Base-by-base conservation (phyloP, 1,139 yeast species). In the Sugiyamaella grinbergsii region DNA sequence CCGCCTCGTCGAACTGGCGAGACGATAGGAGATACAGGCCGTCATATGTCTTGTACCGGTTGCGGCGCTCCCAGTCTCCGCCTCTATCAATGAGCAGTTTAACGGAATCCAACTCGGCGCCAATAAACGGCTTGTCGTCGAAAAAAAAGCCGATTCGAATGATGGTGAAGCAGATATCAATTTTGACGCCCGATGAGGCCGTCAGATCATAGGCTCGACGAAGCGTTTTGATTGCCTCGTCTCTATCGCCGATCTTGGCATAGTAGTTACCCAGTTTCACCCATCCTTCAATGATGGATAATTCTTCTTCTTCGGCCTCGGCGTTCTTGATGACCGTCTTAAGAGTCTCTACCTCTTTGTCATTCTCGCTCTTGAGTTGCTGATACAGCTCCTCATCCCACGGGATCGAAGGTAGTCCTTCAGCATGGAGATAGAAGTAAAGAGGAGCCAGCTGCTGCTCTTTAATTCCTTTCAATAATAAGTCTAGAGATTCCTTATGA, bases 41-140 rank as follows among this genome's bases (percentile, higher is more conserved):
- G 56, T 80, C 73, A 71, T 93, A 94, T 5, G 98, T 89, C 73
- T 94, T 93, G 75, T 81, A 89, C 61, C 96, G 77, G 72, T 94
- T 93, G 65, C 96, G 82, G 69, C 98, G 87, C 71, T 94, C 98
- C 98, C 99, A 93, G 68, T 93, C 99, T 54, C 98, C 98, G 48
- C 98, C 98, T 64, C 89, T 85, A 63, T 93, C 98, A 63, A 93
- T 89, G 65, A 88, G 61, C 39, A 73, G 67, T 64, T 85, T 82
- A 36, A 85, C 81, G 59, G 83, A 83, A 52, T 85, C 95, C 62
- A 94, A 77, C 65, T 85, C 83, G 62, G 83, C 82, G 53, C 83
- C 79, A 41, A 87, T 86, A 59, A 80, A 80, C 11, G 73, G 72
- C 64, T 82, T 83, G 71, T 93, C 96, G 64, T 82, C 82, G 68